Evolutionary conservation across 305 asterid species (phyloP), one percentile per base, ranked within the genome.

Genomic region (Fraxinus paxiana): DNA sequence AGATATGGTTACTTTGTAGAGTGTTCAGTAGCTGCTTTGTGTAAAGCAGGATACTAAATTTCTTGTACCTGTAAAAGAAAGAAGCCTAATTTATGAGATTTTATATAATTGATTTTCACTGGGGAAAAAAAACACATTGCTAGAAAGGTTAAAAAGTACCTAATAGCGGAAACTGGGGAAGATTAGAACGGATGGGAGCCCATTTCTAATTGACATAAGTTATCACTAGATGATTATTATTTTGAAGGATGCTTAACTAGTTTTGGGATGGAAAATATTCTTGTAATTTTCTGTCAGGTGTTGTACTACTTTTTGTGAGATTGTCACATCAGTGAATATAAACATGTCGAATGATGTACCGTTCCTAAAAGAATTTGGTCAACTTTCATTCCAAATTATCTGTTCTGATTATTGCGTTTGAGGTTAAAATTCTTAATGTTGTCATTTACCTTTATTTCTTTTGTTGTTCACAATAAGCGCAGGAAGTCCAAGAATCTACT

Each of bases 401-500:
- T 76, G 67, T 72, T 17, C 17, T 51, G 65, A 54, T 67, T 38
- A 18, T 54, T 71, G 73, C 63, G 24, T 18, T 1, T 76, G 73
- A 33, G 5, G 15, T 61, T 20, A 61, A 20, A 61, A 24, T 61
- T 2, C 33, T 82, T 80, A 38, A 34, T 13, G 9, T 20, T 28
- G 17, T 78, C 59, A 48, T 74, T 41, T 73, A 30, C 83, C 83
- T 43, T 8, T 37, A 31, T 76, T 33, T 51, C 65, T 77, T 24
- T 34, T 26, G 22, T 59, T 30, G 41, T 80, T 41, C 22, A 81
- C 74, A 75, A 76, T 71, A 18, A 26, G 74, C 1, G 15, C 13
- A 63, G 28, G 33, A 74, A 22, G 48, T 30, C 56, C 35, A 24
- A 4, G 46, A 82, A 73, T 48, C 41, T 79, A n/a, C 71, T 59